Percentiles rank a stretch among this genome's conserved stretches.
These are phyloP conservation scores for Diaporthe vaccinii DNA, from an alignment of 2,329 filamentous ascomycete species.

Conservation along the genomic window DNA sequence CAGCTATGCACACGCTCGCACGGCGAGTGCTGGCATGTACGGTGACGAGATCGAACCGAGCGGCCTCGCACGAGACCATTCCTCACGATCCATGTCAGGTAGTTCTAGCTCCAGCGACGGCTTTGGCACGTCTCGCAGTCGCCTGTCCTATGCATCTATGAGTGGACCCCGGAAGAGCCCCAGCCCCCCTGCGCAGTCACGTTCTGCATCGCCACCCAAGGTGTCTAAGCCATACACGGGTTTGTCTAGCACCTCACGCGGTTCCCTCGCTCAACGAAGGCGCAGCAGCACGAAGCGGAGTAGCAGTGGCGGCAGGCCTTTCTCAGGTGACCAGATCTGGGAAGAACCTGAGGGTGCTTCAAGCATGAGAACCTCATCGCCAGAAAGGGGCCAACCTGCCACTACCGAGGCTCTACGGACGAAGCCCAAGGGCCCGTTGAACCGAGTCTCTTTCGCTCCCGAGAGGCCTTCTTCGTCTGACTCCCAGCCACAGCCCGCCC, in stretches of 20 bases:
- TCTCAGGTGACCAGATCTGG: conserved; percentile 86
- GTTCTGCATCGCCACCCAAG: conserved; percentile 48
- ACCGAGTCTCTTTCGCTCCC: conserved; percentile 68
- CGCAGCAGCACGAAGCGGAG: conserved; percentile 78
- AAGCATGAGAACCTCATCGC: conserved; percentile 44
- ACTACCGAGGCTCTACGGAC: conserved; percentile 63
- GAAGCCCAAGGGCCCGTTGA: conserved; percentile 76
- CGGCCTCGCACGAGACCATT: conserved; percentile 59
- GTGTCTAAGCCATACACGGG: conserved; percentile 58
- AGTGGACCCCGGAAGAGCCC: conserved; percentile 39
- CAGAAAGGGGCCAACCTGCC: conserved; percentile 43
- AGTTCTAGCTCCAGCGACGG: conserved; percentile 66
- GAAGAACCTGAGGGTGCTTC: conserved; percentile 80
- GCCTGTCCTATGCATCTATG: conserved; percentile 43
- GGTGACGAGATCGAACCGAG: conserved; percentile 61
- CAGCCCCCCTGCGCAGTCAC: conserved; percentile 46
- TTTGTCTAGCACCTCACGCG: conserved; percentile 53
- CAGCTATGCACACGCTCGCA: conserved; percentile 77
- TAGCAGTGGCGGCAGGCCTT: conserved; percentile 78
- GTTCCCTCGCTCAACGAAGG: conserved; percentile 60
- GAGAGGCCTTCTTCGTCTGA: conserved; percentile 54
- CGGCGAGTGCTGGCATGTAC: conserved; percentile 69
- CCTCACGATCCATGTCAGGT: conserved; percentile 56
- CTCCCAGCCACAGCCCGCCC: conserved; percentile 53
- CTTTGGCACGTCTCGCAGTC: conserved; percentile 51